Conservation (phyloP, 306 rosid genomes). For the Trifolium pratense region DNA sequence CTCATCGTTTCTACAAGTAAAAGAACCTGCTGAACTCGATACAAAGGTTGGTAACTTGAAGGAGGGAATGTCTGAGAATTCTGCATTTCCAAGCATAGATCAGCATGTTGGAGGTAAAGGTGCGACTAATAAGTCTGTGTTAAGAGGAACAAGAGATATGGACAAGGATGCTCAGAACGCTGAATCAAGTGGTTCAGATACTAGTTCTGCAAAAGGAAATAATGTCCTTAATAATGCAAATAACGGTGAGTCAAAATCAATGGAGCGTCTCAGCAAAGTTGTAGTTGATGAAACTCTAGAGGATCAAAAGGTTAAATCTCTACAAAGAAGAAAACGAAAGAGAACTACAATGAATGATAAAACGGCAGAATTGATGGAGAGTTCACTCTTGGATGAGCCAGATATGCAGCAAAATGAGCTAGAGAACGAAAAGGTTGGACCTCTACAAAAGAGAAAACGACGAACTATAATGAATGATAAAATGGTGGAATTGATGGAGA, state of each 20-base stretch:
- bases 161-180: constrained; percentile 69
- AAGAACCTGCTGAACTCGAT: constrained; percentile 50
- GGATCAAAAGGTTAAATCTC: constrained; percentile 64
- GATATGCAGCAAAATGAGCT: constrained; percentile 77
- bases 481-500: constrained; percentile 69
- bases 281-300: constrained; percentile 57
- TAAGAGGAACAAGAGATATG: constrained; percentile 49
- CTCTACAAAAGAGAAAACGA: constrained; percentile 72
- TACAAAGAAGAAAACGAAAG: constrained; percentile 78
- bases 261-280: constrained; percentile 49
- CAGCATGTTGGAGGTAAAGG: constrained; percentile 52
- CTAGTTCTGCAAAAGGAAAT: constrained; percentile 72
- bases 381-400: constrained; percentile 75
- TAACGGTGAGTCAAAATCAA: constrained; percentile 55
- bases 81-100: constrained; percentile 60
- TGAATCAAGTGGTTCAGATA: constrained; percentile 86
- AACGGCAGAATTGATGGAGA: constrained; percentile 65
- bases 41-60: constrained; percentile 61
- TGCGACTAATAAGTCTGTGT: constrained; percentile 45
- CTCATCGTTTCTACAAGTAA: constrained; percentile 52
- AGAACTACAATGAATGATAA: constrained; percentile 80
- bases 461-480: constrained; percentile 86
- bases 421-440: constrained; percentile 68
- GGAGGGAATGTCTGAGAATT: constrained; percentile 73
- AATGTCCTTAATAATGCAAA: constrained; percentile 55